Percentiles rank a stretch among this genome's conserved stretches.
Evolutionary conservation across 2,329 filamentous ascomycete genomes (phyloP).

Genomic region (Apiospora rasikravindrae): DNA sequence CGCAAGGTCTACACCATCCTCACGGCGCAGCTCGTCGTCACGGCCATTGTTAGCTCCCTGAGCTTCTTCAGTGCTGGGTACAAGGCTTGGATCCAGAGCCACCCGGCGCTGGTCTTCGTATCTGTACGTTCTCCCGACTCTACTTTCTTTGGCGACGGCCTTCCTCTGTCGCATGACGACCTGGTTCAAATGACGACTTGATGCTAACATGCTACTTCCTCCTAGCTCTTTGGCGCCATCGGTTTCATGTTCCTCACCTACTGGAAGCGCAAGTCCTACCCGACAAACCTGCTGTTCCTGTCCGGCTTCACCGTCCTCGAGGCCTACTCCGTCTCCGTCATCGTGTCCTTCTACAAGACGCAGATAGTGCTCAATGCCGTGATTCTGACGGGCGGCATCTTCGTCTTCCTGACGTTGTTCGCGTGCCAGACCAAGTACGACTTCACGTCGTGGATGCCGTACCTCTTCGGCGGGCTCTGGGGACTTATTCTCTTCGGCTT

Average conservation of each 20-base stretch:
- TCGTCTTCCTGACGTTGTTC: constrained; percentile 81
- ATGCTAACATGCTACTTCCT: neutral
- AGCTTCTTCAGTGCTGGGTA: constrained; percentile 85
- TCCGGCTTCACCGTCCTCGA: constrained; percentile 88
- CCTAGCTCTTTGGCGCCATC: constrained; percentile 76
- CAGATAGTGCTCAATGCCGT: constrained; percentile 88
- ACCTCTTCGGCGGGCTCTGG: constrained; percentile 91
- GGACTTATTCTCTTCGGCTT: constrained; percentile 90
- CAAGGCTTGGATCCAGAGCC: constrained; percentile 83
- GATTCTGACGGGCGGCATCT: constrained; percentile 83
- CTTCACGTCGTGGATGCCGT: constrained; percentile 96
- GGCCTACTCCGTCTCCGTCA: constrained; percentile 90
- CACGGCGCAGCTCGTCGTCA: constrained; percentile 90
- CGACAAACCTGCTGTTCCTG: constrained; percentile 92
- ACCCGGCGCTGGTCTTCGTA: constrained; percentile 83
- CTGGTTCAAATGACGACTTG: neutral
- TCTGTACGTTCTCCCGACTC: constrained; percentile 60
- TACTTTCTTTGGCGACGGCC: neutral
- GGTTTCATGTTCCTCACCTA: constrained; percentile 86
- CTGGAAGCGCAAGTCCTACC: constrained; percentile 96
- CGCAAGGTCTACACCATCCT: constrained; percentile 98
- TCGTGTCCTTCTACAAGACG: constrained; percentile 88
- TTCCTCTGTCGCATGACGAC: neutral
- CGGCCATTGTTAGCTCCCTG: constrained; percentile 77
- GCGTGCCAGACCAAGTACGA: constrained; percentile 98